A percentile compares a stretch with the other conserved stretches of the same genome.
Evolutionary conservation across 257 asterid species (phyloP).

Genomic region (Anisodus acutangulus): DNA sequence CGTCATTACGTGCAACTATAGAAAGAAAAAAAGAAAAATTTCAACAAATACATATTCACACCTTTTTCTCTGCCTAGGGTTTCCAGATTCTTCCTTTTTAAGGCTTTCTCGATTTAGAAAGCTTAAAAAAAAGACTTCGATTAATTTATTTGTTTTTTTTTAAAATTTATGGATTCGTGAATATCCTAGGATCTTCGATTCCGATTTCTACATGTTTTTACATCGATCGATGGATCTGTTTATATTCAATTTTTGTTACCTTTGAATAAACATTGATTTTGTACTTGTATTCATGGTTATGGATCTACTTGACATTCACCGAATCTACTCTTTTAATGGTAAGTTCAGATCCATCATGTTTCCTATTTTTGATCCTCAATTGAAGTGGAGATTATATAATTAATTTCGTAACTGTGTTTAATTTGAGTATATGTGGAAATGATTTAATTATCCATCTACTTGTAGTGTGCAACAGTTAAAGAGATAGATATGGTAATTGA

Average conservation of each 20-base stretch:
- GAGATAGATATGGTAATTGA: background rate
- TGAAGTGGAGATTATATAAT: background rate
- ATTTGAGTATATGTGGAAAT: background rate
- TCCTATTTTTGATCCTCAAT: slow-evolving; percentile 13
- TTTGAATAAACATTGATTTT: background rate
- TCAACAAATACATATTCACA: too few species aligned
- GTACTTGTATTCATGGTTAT: slow-evolving; percentile 29
- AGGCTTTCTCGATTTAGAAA: background rate
- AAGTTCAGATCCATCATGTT: slow-evolving; percentile 49
- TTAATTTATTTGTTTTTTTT: background rate
- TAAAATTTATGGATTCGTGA: slow-evolving; percentile 33
- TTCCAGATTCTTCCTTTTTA: slow-evolving; percentile 40
- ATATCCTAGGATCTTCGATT: slow-evolving; percentile 46
- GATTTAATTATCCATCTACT: background rate
- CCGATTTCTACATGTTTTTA: slow-evolving; percentile 39
- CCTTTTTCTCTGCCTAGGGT: slow-evolving; percentile 45
- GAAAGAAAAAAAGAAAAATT: too few species aligned
- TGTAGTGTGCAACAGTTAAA: background rate
- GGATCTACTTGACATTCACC: slow-evolving; percentile 56
- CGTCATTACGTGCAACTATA: too few species aligned
- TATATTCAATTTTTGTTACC: background rate
- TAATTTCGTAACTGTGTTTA: background rate
- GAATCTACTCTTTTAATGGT: slow-evolving; percentile 49
- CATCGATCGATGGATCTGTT: slow-evolving; percentile 39
- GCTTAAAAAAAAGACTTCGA: background rate